Conservation (phyloP, 495 filamentous ascomycete species). For the Penicillium egyptiacum region DNA sequence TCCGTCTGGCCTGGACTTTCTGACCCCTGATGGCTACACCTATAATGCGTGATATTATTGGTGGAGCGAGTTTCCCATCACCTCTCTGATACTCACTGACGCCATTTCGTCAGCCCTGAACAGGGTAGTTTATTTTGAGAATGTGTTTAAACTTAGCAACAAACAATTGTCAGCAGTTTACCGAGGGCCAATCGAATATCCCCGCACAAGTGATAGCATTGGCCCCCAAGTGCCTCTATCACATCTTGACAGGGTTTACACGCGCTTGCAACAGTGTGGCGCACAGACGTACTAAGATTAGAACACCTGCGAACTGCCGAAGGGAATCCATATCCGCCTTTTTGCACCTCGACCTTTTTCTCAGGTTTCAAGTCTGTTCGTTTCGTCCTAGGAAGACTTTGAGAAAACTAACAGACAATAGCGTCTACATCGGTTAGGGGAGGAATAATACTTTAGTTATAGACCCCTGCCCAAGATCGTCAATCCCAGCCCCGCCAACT, state of each 20-base stretch:
- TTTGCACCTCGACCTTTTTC: neutral
- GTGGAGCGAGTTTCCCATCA: neutral
- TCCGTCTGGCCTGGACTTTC: neutral
- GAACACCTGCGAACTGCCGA: conserved; percentile 14
- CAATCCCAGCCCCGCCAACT: conserved; percentile 1
- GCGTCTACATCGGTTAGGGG: neutral
- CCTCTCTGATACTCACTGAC: neutral
- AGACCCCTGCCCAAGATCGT: neutral
- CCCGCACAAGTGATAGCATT: conserved; percentile 6
- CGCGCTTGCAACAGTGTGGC: conserved; percentile 14
- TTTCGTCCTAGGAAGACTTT: neutral
- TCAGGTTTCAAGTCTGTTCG: neutral
- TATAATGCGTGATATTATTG: neutral
- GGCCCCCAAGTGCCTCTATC: conserved; percentile 11
- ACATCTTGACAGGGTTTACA: conserved; percentile 16
- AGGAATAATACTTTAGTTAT: neutral
- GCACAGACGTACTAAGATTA: conserved; percentile 18
- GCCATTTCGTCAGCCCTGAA: conserved; percentile 5
- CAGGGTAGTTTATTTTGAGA: conserved; percentile 14
- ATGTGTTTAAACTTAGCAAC: conserved; percentile 11
- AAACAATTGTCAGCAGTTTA: neutral
- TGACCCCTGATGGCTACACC: conserved; percentile 4
- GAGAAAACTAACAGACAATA: neutral
- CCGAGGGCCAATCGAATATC: conserved; percentile 1
- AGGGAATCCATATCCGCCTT: neutral